Percentiles rank a stretch among this genome's conserved stretches.
Conservation (phyloP, 2,329 filamentous ascomycete genomes). For the Calonectria henricotiae region DNA sequence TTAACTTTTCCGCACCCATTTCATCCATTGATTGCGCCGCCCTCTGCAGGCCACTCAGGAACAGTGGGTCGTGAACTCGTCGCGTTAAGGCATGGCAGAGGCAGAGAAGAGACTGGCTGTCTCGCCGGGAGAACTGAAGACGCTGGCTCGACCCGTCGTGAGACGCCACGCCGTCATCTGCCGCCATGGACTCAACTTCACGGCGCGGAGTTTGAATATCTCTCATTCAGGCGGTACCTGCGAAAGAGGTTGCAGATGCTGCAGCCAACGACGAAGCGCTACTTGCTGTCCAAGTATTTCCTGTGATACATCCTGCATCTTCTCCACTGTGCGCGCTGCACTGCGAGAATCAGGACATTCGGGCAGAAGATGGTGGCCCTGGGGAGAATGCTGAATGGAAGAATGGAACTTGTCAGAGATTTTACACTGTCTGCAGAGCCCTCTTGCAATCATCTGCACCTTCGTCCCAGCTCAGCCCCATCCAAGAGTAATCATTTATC, state of each 20-base stretch:
- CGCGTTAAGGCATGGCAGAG: slow-evolving; percentile 12
- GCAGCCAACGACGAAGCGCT: slow-evolving; percentile 35
- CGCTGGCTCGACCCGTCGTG: slow-evolving; percentile 30
- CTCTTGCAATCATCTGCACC: background rate
- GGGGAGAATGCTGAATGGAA: slow-evolving; percentile 7
- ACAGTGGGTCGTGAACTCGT: slow-evolving; percentile 13
- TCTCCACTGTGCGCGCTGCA: slow-evolving; percentile 30
- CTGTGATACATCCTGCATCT: slow-evolving; percentile 33
- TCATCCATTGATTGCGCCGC: slow-evolving; percentile 3
- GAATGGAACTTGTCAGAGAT: slow-evolving; percentile 9
- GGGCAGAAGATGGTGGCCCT: slow-evolving; percentile 12
- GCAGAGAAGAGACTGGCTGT: slow-evolving; percentile 36
- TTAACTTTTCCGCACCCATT: background rate
- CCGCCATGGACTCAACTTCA: slow-evolving; percentile 40
- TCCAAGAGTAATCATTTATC: slow-evolving; percentile 11
- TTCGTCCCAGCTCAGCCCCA: background rate
- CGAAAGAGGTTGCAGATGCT: slow-evolving; percentile 45
- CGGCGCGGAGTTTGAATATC: slow-evolving; percentile 39
- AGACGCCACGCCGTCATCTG: slow-evolving; percentile 37
- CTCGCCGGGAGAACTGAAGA: slow-evolving; percentile 40
- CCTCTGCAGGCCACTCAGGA: slow-evolving; percentile 9
- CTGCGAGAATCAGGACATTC: slow-evolving; percentile 28
- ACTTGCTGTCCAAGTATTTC: slow-evolving; percentile 26
- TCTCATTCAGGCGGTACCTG: slow-evolving; percentile 43
- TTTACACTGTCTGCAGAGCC: background rate